Evolutionary conservation across 371 early-diverging fungal species (phyloP), one percentile per base, ranked within the genome.

Genomic region (Mucor plumbeus): DNA sequence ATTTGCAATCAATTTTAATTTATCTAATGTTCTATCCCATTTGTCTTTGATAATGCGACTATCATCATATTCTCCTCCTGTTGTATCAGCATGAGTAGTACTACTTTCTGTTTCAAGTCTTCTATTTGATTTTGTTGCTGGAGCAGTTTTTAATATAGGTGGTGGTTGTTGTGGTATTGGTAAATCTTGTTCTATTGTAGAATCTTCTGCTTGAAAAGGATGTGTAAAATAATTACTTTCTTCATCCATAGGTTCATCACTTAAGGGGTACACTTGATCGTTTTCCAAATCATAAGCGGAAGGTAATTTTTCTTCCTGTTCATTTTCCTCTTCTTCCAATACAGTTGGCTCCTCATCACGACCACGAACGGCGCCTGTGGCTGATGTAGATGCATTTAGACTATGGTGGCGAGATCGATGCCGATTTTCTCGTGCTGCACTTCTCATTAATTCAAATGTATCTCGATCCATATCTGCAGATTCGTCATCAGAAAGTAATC

Each of bases 11-110:
- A 77, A 48, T 43, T 72, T 73, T 8, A 83, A 39, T 34, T 69
- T 77, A 55, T 83, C 81, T 5, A 78, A 44, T 1, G 79, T 83
- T 38, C 72, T 68, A 43, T 76, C 79, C 83, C 83, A 83, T 38
- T 75, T 70, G 38, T 71, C 64, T 21, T 73, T 74, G 5, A 74
- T 39, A 7, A 62, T 41, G 14, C 40, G 65, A 4, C 48, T 36
- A 15, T 70, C 64, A 9, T 47, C 64, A 53, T 50, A 54, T n/a
- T 56, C 54, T 65, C 55, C 8, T 35, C 58, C 5, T 38, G 50
- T 55, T 31, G 35, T 3, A 26, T 26, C 53, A 10, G 44, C n/a
- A n/a, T 15, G 44, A 5, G 7, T n/a, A 4, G 19, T 56, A 53
- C 33, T 54, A 47, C 39, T 47, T 13, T 39, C 58, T 10, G 31